phyloP scores from a whole-genome alignment of 257 asterid species.

The Plantago ovata region DNA sequence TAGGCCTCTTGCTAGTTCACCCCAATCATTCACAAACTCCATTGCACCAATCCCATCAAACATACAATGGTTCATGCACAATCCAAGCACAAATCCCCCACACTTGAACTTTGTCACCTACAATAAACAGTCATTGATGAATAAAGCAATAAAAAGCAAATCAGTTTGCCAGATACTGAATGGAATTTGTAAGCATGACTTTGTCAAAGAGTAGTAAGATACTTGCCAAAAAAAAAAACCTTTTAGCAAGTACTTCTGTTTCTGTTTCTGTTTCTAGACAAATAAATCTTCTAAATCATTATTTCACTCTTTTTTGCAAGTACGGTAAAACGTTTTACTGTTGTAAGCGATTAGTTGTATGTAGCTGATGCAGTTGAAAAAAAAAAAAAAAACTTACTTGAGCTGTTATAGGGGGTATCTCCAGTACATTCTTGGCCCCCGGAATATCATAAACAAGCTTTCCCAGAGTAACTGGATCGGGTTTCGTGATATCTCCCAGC shows the following conservation, averaged over 20 bases:
- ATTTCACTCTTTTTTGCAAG: no score
- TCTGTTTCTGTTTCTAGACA: no score
- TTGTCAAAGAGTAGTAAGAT: no score
- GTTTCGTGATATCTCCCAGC: slow-evolving; percentile 69
- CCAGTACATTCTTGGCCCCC: slow-evolving; percentile 53
- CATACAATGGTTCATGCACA: slow-evolving; percentile 92
- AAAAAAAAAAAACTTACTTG: slow-evolving; percentile 41
- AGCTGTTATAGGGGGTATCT: slow-evolving; percentile 82
- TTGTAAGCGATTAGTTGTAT: no score
- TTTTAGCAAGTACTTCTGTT: no score
- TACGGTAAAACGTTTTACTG: no score
- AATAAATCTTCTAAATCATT: no score
- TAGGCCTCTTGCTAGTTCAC: slow-evolving; percentile 67
- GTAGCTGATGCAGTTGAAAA: no score
- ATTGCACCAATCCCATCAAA: slow-evolving; percentile 87
- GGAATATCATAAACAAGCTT: slow-evolving; percentile 87
- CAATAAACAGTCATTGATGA: neutral
- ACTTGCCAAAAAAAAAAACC: no score
- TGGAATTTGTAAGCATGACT: no score
- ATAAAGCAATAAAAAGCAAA: no score
- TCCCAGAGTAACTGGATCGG: slow-evolving; percentile 76
- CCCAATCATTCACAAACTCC: slow-evolving; percentile 88
- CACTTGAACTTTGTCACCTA: slow-evolving; percentile 88
- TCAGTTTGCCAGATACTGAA: no score
- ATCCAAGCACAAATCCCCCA: slow-evolving; percentile 85